Base-by-base conservation (phyloP, 805 yeast species). In the Saturnispora diversa region DNA sequence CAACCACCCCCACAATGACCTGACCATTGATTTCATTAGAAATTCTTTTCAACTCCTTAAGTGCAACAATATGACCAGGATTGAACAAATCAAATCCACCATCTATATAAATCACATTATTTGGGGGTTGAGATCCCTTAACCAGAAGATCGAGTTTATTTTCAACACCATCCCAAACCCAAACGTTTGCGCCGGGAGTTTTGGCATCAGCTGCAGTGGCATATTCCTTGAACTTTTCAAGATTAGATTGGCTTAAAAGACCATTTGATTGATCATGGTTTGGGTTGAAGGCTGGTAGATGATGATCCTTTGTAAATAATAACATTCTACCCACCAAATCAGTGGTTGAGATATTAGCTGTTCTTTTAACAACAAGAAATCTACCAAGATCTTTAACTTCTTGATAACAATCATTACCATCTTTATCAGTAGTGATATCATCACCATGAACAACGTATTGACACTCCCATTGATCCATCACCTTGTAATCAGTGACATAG, bases 391-490 rank as follows among this genome's bases (percentile, higher is more conserved):
- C 85, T 58, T 90, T 88, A 49, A 88, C 84, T 20, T 59, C 69
- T 43, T 82, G 80, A 62, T 92, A 92, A 54, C 97, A 86, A 62
- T 92, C 98, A 42, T 84, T 79, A 2, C 98, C 98, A 54, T 85
- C 72, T 12, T 95, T 95, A 61, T 92, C 97, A 2, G 97, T 84
- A 20, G 97, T 92, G 49, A 92, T 86, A 56, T 92, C 98, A 61
- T 92, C 98, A 6, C 98, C 98, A 60, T 92, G 98, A 9, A 92
- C 95, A n/a, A 92, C 98, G 58, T 79, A 92, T 54, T 75, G 63
- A 64, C 98, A 92, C 6, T 73, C 74, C 54, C 75, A 75, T 20
- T 66, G 50, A 50, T 83, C 86, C 85, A 87, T 73, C 39, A 85
- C 81, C 31, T 63, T 65, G 1, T 94, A 94, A 48, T 78, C 83